A percentile compares a stretch with the other conserved stretches of the same genome.
Evolutionary conservation across 441 rosid genomes (phyloP).

Genomic region (Syzygium syzygioides): DNA sequence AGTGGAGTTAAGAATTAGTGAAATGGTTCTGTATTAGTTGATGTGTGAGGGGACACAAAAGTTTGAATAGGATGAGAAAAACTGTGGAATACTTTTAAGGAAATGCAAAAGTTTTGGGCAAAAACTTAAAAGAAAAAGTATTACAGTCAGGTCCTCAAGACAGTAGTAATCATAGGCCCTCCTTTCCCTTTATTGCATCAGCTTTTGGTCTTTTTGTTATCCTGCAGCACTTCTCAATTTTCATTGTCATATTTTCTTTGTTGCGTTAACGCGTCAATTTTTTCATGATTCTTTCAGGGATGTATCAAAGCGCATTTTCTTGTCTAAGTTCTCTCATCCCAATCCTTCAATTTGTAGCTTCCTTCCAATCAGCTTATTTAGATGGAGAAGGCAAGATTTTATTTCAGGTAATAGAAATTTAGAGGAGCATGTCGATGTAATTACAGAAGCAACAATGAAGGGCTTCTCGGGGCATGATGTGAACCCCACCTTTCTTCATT

Average conservation of each 20-base stretch:
- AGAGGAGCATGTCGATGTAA: conserved; percentile 36
- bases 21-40: not conserved
- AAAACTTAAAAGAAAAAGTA: not conserved
- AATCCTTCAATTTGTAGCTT: conserved; percentile 41
- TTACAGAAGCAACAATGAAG: conserved; percentile 42
- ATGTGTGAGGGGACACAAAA: not conserved
- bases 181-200: not conserved
- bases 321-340: conserved; percentile 60
- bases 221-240: conserved; percentile 1
- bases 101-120: not conserved
- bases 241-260: not conserved
- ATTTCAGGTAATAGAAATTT: conserved; percentile 21
- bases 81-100: not conserved
- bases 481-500: conserved; percentile 28
- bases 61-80: not conserved
- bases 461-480: conserved; percentile 30
- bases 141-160: not conserved
- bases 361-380: conserved; percentile 52
- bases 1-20: not conserved
- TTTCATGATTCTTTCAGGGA: conserved; percentile 46
- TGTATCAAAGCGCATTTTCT: conserved; percentile 38
- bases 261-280: not conserved
- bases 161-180: not conserved
- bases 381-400: conserved; percentile 39
- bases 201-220: not conserved